Percentiles rank a stretch among this genome's conserved stretches.
phyloP scores from a whole-genome alignment of 352 stramenopile species.

The Globisporangium mamillatum region DNA sequence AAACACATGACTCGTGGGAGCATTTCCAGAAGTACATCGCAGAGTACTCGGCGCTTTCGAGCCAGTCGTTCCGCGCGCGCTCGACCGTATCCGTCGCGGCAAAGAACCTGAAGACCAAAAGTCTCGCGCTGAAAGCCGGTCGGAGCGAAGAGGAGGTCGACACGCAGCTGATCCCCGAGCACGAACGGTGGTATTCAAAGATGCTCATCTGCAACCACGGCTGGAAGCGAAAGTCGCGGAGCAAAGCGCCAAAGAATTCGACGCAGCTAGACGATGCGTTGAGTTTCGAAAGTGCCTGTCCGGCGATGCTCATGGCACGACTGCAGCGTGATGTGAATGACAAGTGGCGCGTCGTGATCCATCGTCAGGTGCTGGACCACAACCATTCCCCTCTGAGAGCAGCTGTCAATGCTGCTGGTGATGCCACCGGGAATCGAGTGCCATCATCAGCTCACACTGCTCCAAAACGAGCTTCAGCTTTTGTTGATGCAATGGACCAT shows the following conservation, averaged over 20 bases:
- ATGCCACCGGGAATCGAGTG: background rate
- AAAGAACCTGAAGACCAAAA: conserved; percentile 55
- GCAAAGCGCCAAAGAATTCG: conserved; percentile 24
- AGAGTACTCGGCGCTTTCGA: conserved; percentile 57
- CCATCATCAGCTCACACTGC: background rate
- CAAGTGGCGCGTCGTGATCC: conserved; percentile 67
- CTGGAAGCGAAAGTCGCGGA: conserved; percentile 65
- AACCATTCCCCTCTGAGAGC: conserved; percentile 39
- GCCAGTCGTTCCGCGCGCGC: conserved; percentile 69
- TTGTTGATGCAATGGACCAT: background rate
- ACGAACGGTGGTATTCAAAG: conserved; percentile 75
- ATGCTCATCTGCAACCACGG: conserved; percentile 73
- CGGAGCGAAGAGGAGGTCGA: conserved; percentile 23
- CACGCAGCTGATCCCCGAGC: conserved; percentile 43
- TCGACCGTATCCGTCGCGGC: conserved; percentile 59
- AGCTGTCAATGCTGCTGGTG: background rate
- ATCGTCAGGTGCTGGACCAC: conserved; percentile 61
- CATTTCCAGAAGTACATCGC: conserved; percentile 51
- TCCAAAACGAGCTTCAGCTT: background rate
- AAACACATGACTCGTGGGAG: conserved; percentile 58
- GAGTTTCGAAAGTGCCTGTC: conserved; percentile 28
- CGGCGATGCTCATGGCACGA: conserved; percentile 66
- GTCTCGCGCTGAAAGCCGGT: conserved; percentile 39
- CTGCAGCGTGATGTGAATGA: conserved; percentile 61
- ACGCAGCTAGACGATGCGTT: background rate